Evolutionary conservation across 83 land plant species (phyloP), one percentile per base, ranked within the genome.

Genomic region (Picea abies): DNA sequence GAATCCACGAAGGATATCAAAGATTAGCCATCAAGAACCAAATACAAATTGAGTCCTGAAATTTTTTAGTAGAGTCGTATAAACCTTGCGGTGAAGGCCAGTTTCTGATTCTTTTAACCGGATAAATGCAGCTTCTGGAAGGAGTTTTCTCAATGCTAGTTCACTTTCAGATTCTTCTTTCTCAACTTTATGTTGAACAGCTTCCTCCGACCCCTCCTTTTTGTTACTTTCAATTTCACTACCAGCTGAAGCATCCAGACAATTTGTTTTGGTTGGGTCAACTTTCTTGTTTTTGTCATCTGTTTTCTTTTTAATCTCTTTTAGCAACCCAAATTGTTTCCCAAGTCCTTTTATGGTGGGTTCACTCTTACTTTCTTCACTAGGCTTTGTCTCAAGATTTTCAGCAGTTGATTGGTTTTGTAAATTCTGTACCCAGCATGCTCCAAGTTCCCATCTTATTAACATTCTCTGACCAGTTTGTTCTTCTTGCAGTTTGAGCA

Each of bases 371-470:
- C 85, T 72, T 29, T 63, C 80, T 85, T 87, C 79, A 39, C 62
- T 84, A 78, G 84, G 32, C 64, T 96, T 92, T 8, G 91, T 63
- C 32, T 92, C 96, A 44, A 81, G 76, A 72, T 88, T 91, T 56
- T 84, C 91, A 22, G 99, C 83, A 62, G 87, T 81, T 63, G 93
- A 88, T 82, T 90, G 92, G 20, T 93, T 91, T 82, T 95, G 95
- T 52, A 97, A 80, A 82, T 97, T 97, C 84, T 97, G 98, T 62
- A 97, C 83, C 99, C 99, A 97, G 78, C 99, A 91, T 67, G 98
- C 93, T 65, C 99, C 99, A 64, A 97, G 91, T 86, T 97, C 99
- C 99, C 99, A 97, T 84, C 99, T 91, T 72, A 97, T 86, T 64
- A 84, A 84, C 41, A 68, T 82, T 66, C 82, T 82, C 15, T 78